phyloP scores from a whole-genome alignment of 495 filamentous ascomycete genomes.

The Trypethelium eluteriae region DNA sequence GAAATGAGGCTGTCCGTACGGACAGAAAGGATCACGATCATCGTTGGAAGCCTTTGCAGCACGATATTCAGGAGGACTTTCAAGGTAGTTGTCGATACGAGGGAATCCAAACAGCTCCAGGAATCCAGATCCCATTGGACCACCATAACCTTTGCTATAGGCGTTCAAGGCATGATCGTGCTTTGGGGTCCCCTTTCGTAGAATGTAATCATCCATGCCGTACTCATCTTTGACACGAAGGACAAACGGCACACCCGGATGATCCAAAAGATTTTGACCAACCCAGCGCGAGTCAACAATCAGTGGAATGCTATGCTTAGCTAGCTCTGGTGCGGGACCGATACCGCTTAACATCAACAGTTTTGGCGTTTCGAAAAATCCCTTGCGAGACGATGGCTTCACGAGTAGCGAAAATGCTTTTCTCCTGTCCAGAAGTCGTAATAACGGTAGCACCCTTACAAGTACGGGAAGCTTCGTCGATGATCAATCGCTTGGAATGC shows the following conservation, averaged over 20 bases:
- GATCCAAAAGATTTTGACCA: not conserved
- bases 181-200: not conserved
- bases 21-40: conserved; percentile 48
- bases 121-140: not conserved
- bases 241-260: not conserved
- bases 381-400: conserved; percentile 41
- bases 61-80: not conserved
- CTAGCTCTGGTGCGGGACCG: not conserved
- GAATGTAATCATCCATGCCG: not conserved
- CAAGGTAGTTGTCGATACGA: not conserved
- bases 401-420: conserved; percentile 40
- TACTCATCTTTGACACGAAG: not conserved
- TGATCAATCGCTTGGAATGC: no score
- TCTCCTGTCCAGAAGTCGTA: conserved; percentile 32
- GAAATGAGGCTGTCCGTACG: conserved; percentile 55
- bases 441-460: no score
- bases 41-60: conserved; percentile 37
- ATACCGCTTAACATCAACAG: conserved; percentile 13
- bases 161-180: not conserved
- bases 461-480: no score
- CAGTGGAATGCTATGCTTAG: not conserved
- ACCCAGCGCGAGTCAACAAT: not conserved
- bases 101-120: not conserved
- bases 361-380: conserved; percentile 44
- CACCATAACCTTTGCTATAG: not conserved